phyloP scores from a whole-genome alignment of 1,284 basidiomycete species.

The Malassezia brasiliensis region DNA sequence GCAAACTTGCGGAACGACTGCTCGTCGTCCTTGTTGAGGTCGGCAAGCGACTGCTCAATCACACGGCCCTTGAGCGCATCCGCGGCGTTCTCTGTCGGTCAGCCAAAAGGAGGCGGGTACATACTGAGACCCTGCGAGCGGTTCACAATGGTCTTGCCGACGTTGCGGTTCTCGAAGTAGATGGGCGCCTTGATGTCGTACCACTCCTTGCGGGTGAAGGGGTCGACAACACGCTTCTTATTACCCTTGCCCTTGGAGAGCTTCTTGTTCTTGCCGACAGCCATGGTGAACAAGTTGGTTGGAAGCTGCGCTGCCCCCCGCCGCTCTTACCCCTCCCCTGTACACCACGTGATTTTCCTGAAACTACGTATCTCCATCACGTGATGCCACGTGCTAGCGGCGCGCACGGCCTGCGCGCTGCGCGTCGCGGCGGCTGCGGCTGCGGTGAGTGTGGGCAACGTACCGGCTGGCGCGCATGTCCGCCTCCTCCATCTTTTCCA shows the following conservation, averaged over 20 bases:
- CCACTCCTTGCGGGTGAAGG: conserved; percentile 99
- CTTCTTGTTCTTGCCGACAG: conserved; percentile 77
- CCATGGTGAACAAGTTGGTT: conserved; percentile 19
- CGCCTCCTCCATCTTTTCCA: conserved; percentile 55
- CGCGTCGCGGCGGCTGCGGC: conserved; percentile 33
- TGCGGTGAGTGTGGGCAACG: neutral
- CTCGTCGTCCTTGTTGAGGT: conserved; percentile 99
- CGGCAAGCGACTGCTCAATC: conserved; percentile 88
- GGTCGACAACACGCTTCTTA: conserved; percentile 96
- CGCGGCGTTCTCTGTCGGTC: conserved; percentile 77
- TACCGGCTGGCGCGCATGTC: conserved; percentile 29
- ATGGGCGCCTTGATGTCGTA: conserved; percentile 98
- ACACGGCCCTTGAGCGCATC: conserved; percentile 97
- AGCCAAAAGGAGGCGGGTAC: conserved; percentile 49
- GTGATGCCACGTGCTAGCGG: conserved; percentile 14
- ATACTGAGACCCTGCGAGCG: conserved; percentile 91
- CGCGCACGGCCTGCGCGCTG: conserved; percentile 14
- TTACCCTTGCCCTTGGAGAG: conserved; percentile 99
- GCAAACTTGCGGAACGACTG: conserved; percentile 99
- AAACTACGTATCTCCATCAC: conserved; percentile 16
- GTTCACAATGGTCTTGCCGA: conserved; percentile 98
- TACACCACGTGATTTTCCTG: conserved; percentile 11
- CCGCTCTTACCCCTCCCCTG: neutral
- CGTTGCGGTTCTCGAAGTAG: conserved; percentile 91
- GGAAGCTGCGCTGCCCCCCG: neutral